A percentile compares a stretch with the other conserved stretches of the same genome.
These are phyloP conservation scores for Cystoisospora suis DNA, from an alignment of 169 alveolate species.

Conservation along the genomic window DNA sequence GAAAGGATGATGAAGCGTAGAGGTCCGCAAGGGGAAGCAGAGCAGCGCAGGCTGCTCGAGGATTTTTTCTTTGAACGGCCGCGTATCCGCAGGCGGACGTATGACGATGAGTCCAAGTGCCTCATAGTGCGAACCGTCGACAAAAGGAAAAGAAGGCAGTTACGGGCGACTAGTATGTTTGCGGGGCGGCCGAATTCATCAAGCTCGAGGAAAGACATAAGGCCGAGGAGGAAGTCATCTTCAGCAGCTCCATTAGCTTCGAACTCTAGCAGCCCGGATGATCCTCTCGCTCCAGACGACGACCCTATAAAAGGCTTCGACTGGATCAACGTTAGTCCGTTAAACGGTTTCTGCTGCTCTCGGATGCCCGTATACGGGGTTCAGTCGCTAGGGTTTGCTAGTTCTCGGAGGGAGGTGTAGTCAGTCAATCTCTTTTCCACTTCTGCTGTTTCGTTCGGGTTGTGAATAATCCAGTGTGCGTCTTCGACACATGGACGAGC, in stretches of 20 bases:
- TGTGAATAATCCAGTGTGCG: no score
- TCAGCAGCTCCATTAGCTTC: not conserved
- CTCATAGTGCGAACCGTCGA: not conserved
- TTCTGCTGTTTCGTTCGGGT: no score
- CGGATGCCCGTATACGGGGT: no score
- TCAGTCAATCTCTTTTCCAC: no score
- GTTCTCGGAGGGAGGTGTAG: no score
- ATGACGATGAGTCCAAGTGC: conserved; percentile 1
- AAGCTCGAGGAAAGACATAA: not conserved
- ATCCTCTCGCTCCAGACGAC: conserved; percentile 31
- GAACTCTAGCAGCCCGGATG: not conserved
- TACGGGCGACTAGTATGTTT: no score
- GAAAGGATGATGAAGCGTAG: not conserved
- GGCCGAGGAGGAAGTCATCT: not conserved
- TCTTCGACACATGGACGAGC: no score
- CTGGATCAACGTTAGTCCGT: not conserved
- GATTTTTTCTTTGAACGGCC: conserved; percentile 15
- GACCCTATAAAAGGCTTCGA: conserved; percentile 12
- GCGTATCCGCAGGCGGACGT: conserved; percentile 31
- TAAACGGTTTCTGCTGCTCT: no score
- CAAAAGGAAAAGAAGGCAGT: not conserved
- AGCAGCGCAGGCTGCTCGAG: not conserved
- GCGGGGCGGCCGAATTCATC: no score
- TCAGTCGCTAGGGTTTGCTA: no score
- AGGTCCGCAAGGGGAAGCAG: not conserved